A percentile compares a stretch with the other conserved stretches of the same genome.
Conservation (phyloP, 495 filamentous ascomycete genomes). For the Acidomyces sp. region DNA sequence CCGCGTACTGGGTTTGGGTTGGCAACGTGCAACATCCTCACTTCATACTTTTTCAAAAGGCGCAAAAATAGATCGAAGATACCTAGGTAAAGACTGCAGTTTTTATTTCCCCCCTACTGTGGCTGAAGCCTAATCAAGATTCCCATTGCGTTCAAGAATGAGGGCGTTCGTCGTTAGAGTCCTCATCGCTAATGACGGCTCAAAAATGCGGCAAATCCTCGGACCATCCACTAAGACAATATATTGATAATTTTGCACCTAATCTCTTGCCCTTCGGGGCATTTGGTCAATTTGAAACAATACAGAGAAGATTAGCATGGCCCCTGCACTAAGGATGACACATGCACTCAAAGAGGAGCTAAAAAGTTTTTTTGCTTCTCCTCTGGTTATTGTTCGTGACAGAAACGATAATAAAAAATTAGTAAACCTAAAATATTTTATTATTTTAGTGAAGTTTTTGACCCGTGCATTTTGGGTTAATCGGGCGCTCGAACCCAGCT, state of each 20-base stretch:
- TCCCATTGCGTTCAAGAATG: background rate
- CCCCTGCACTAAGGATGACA: constrained; percentile 99
- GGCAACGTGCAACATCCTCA: background rate
- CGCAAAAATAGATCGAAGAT: background rate
- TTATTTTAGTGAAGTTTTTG: too few relatives aligned
- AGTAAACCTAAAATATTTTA: too few relatives aligned
- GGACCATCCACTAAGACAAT: too few relatives aligned
- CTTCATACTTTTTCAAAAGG: background rate
- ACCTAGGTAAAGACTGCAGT: background rate
- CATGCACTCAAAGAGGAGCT: constrained; percentile 26
- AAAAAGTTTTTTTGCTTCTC: constrained; percentile 10
- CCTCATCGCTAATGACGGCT: too few relatives aligned
- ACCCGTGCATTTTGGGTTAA: too few relatives aligned
- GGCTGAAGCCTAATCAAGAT: background rate
- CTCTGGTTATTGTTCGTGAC: background rate
- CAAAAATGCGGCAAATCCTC: too few relatives aligned
- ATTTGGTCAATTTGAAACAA: constrained; percentile 41
- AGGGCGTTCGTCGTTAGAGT: background rate
- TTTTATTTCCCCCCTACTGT: background rate
- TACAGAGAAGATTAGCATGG: constrained; percentile 99
- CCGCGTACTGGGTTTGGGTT: background rate
- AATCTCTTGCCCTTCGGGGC: constrained; percentile 16
- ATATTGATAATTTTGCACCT: background rate
- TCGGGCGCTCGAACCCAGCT: too few relatives aligned
- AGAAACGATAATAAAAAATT: background rate